Percentiles rank a stretch among this genome's conserved stretches.
These are phyloP conservation scores for Saitozyma sp. DNA, from an alignment of 768 basidiomycete genomes.

Conservation along the genomic window DNA sequence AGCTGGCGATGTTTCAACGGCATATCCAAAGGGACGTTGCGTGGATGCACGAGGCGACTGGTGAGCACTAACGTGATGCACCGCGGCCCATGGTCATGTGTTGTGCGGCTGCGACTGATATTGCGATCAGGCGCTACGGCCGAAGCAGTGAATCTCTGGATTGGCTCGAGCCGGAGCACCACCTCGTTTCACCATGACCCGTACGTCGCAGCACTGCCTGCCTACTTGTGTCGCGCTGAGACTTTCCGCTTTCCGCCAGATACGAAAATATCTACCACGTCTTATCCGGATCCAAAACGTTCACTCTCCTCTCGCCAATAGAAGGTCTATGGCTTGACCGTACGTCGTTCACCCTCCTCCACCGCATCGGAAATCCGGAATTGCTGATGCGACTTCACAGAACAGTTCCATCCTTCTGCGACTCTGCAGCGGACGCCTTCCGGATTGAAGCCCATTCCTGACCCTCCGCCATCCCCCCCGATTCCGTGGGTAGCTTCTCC, in stretches of 20 bases:
- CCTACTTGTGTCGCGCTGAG: background rate
- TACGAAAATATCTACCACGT: conserved; percentile 95
- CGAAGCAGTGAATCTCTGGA: conserved; percentile 93
- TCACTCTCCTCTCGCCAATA: conserved; percentile 83
- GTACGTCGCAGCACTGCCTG: conserved; percentile 13
- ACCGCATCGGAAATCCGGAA: background rate
- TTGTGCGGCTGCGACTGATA: conserved; percentile 1
- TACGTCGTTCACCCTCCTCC: conserved; percentile 46
- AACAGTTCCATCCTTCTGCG: conserved; percentile 29
- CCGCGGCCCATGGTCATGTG: background rate
- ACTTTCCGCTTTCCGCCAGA: conserved; percentile 57
- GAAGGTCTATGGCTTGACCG: conserved; percentile 82
- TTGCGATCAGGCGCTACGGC: conserved; percentile 60
- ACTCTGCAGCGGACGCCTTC: conserved; percentile 22
- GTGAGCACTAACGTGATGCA: conserved; percentile 55
- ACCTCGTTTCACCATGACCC: conserved; percentile 79
- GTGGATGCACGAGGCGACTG: conserved; percentile 77
- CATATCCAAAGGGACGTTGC: conserved; percentile 69
- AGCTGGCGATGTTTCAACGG: conserved; percentile 64
- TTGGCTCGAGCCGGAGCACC: conserved; percentile 71
- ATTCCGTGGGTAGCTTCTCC: conserved; percentile 76
- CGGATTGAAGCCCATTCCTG: conserved; percentile 10
- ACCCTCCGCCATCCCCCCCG: conserved; percentile 20
- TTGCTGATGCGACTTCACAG: conserved; percentile 8
- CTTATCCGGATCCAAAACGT: conserved; percentile 77